These are phyloP conservation scores for Penicillium paradoxum DNA, from an alignment of 495 filamentous ascomycete species.

Conservation along the genomic window DNA sequence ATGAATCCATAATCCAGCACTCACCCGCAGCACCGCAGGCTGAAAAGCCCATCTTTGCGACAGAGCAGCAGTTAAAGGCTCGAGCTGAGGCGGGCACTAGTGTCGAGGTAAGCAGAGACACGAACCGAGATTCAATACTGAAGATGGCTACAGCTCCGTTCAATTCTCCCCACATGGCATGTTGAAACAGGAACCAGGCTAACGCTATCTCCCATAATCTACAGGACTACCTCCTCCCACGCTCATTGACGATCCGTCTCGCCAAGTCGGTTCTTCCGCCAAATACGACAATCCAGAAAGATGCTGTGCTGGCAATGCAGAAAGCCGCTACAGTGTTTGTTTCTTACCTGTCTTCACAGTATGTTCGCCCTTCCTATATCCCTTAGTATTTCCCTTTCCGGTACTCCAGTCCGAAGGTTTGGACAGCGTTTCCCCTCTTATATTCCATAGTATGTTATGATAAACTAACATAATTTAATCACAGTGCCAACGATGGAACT, in stretches of 20 bases:
- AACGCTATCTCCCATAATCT: background rate
- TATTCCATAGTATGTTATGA: background rate
- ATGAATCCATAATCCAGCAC: conserved; percentile 14
- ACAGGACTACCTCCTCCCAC: conserved; percentile 86
- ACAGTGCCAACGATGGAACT: conserved; percentile 71
- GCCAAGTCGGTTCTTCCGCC: conserved; percentile 96
- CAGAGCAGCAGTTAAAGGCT: conserved; percentile 46
- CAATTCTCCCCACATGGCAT: background rate
- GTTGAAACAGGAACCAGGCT: background rate
- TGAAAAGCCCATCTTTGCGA: conserved; percentile 34
- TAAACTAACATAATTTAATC: background rate
- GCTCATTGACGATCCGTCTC: conserved; percentile 86
- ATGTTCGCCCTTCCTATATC: conserved; percentile 27
- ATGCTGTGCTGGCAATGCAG: conserved; percentile 83
- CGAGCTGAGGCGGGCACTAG: conserved; percentile 39
- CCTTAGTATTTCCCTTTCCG: background rate
- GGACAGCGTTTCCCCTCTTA: background rate
- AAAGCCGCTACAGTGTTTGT: conserved; percentile 95
- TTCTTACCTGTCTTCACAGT: conserved; percentile 82
- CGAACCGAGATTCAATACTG: background rate
- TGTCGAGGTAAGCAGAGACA: conserved; percentile 33
- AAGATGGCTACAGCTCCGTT: background rate
- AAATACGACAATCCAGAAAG: conserved; percentile 91
- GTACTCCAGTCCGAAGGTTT: background rate
- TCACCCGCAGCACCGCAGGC: conserved; percentile 15